phyloP scores from a whole-genome alignment of 176 grass and related monocot species.

The Carex littledalei region DNA sequence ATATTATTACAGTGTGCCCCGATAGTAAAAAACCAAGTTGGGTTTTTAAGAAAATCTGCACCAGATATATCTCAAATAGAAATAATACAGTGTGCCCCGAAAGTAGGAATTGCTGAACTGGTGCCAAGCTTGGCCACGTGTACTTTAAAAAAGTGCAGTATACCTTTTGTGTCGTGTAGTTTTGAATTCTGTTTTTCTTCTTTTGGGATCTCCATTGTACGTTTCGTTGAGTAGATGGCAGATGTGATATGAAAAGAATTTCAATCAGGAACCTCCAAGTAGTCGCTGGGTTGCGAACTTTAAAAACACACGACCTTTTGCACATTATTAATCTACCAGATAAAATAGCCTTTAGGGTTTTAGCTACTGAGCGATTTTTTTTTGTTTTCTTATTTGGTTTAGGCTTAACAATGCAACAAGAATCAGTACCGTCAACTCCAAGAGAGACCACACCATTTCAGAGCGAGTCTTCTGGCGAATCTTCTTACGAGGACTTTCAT shows the following conservation, averaged over 20 bases:
- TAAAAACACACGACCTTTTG: not conserved
- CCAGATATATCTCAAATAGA: not conserved
- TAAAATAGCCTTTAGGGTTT: not conserved
- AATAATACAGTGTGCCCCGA: not conserved
- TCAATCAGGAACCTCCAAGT: not conserved
- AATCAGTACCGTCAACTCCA: slow-evolving; percentile 78
- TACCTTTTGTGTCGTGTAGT: not conserved
- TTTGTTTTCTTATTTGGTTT: slow-evolving; percentile 6
- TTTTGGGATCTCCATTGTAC: not conserved
- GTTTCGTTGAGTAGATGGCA: not conserved
- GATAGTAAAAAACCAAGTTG: not conserved
- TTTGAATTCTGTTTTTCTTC: not conserved
- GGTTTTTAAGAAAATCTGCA: not conserved
- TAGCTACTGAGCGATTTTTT: not conserved
- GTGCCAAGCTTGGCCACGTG: not conserved
- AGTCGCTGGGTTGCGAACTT: not conserved
- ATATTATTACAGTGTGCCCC: not conserved
- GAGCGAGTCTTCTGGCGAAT: slow-evolving; percentile 80
- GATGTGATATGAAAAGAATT: not conserved
- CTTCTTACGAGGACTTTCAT: slow-evolving; percentile 86
- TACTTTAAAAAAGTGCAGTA: not conserved
- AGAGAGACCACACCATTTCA: slow-evolving; percentile 76
- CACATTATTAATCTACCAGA: not conserved
- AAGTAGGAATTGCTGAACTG: not conserved
- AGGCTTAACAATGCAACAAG: slow-evolving; percentile 56